Conservation (phyloP, 192 early-diverging fungal genomes). For the Cetraspora pellucida region DNA sequence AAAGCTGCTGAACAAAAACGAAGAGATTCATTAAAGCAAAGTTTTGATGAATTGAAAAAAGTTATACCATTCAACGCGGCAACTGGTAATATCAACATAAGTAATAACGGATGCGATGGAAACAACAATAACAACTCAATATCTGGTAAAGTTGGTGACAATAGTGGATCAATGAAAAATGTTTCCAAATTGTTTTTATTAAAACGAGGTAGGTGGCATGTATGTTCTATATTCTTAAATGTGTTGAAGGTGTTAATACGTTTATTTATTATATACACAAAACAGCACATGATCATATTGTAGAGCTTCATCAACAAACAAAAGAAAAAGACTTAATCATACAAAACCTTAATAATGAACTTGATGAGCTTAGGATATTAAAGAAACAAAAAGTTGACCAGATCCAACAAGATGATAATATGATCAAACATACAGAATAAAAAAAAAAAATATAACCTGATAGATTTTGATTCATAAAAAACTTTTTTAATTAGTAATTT, state of each 20-base stretch:
- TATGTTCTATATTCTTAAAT: not conserved
- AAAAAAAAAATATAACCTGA: no score
- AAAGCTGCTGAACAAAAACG: constrained; percentile 97
- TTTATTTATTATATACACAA: not conserved
- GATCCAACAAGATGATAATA: not conserved
- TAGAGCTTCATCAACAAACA: constrained; percentile 22
- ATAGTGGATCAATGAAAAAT: constrained; percentile 5
- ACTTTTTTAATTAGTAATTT: no score
- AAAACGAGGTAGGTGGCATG: constrained; percentile 20
- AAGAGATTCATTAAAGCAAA: constrained; percentile 87
- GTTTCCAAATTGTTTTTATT: constrained; percentile 30
- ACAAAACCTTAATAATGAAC: constrained; percentile 6
- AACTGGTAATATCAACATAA: not conserved
- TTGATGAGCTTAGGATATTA: constrained; percentile 2
- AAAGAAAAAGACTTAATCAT: constrained; percentile 24
- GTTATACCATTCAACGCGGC: constrained; percentile 57
- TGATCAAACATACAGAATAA: no score
- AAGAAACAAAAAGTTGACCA: constrained; percentile 9
- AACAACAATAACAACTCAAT: not conserved
- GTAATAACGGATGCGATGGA: not conserved
- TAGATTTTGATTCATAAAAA: no score
- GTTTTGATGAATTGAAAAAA: constrained; percentile 78
- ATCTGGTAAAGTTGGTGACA: not conserved
- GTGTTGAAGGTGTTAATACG: not conserved
- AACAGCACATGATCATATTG: constrained; percentile 31